phyloP scores from a whole-genome alignment of 495 filamentous ascomycete genomes.

The Parathielavia appendiculata region DNA sequence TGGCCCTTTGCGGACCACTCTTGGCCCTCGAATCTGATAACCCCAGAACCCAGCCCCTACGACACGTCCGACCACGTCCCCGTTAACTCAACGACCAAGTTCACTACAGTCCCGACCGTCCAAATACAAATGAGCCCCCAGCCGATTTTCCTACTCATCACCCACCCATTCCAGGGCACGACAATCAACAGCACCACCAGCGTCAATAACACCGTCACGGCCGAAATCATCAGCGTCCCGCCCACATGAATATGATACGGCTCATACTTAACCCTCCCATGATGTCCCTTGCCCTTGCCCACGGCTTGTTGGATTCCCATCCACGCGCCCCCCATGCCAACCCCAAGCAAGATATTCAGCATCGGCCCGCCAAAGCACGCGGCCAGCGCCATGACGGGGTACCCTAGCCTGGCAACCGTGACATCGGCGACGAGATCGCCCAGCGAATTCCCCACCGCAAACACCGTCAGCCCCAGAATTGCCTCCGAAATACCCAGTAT shows the following conservation, averaged over 20 bases:
- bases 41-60: too few relatives aligned
- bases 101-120: constrained; percentile 74
- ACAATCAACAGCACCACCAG: constrained; percentile 70
- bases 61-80: constrained; percentile 45
- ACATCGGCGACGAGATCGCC: constrained; percentile 94
- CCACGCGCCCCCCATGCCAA: constrained; percentile 81
- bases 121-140: constrained; percentile 79
- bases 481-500: constrained; percentile 93
- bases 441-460: constrained; percentile 92
- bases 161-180: constrained; percentile 84
- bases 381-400: constrained; percentile 93
- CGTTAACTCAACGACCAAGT: constrained; percentile 76
- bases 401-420: constrained; percentile 86
- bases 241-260: constrained; percentile 78
- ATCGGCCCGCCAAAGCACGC: constrained; percentile 97
- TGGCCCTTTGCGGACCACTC: too few relatives aligned
- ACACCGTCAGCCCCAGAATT: constrained; percentile 90
- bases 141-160: constrained; percentile 79
- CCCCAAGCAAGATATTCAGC: constrained; percentile 94
- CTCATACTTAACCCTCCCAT: constrained; percentile 48
- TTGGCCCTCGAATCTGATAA: too few relatives aligned
- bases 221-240: constrained; percentile 76
- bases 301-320: constrained; percentile 62
- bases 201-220: constrained; percentile 73
- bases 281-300: constrained; percentile 50